Percentiles rank a stretch among this genome's conserved stretches.
Conservation (phyloP, 176 grass and related monocot genomes). For the sorghum (Sorghum bicolor) region DNA sequence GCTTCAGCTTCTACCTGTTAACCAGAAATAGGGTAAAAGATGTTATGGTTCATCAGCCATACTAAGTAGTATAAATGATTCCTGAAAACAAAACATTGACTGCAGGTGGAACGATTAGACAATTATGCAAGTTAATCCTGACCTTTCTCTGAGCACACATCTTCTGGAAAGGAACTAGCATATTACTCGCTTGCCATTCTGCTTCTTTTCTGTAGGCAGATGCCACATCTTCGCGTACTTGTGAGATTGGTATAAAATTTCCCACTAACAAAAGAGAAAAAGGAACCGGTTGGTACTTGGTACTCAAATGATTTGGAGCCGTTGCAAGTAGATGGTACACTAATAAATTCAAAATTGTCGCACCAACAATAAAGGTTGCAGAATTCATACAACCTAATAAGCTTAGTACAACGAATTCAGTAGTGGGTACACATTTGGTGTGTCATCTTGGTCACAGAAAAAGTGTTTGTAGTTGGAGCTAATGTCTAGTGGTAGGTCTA, state of each 20-base stretch:
- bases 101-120: too few relatives aligned
- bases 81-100: not conserved
- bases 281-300: not conserved
- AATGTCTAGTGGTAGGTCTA: not conserved
- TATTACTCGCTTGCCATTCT: slow-evolving; percentile 61
- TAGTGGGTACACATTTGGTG: slow-evolving; percentile 11
- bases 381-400: slow-evolving; percentile 12
- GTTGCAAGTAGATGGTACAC: not conserved
- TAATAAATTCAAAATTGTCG: not conserved
- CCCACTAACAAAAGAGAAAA: slow-evolving; percentile 53
- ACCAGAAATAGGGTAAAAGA: slow-evolving; percentile 29
- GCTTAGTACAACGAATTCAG: not conserved
- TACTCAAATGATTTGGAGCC: not conserved
- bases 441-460: not conserved
- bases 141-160: slow-evolving; percentile 73
- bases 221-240: slow-evolving; percentile 72
- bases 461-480: not conserved
- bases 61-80: not conserved
- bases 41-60: not conserved
- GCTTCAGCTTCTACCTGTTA: slow-evolving; percentile 78
- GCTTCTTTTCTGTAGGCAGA: slow-evolving; percentile 65
- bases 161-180: slow-evolving; percentile 62
- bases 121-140: not conserved
- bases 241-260: slow-evolving; percentile 69
- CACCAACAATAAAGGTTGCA: not conserved